Conservation (phyloP, 2,329 filamentous ascomycete genomes). For the Teratosphaeria viscida region DNA sequence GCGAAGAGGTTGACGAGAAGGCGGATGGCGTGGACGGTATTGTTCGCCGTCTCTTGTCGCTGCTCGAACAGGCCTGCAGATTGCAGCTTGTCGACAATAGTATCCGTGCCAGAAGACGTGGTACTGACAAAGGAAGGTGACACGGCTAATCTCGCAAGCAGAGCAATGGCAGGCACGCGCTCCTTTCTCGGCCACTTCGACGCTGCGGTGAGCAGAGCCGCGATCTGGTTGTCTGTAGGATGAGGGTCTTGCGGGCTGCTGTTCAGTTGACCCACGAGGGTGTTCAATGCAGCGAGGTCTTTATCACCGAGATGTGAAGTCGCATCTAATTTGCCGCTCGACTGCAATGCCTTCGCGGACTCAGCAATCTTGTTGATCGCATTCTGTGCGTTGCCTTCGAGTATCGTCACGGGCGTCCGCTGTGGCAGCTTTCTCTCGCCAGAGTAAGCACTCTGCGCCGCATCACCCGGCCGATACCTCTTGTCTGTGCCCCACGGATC, state of each 20-base stretch:
- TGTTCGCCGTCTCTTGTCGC: constrained; percentile 56
- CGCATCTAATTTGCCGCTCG: constrained; percentile 11
- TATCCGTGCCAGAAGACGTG: constrained; percentile 40
- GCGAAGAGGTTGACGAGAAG: constrained; percentile 76
- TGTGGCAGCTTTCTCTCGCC: constrained; percentile 22
- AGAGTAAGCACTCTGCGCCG: constrained; percentile 25
- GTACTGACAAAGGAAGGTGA: constrained; percentile 55
- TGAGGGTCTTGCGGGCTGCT: constrained; percentile 31
- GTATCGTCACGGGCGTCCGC: constrained; percentile 18
- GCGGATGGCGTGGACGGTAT: constrained; percentile 76
- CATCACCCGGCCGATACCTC: constrained; percentile 66
- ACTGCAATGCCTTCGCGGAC: constrained; percentile 61
- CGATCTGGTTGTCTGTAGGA: constrained; percentile 35
- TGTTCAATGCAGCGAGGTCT: constrained; percentile 54
- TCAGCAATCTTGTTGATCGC: constrained; percentile 53
- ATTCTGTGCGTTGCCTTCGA: constrained; percentile 25
- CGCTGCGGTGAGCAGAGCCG: constrained; percentile 53
- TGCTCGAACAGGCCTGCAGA: constrained; percentile 47
- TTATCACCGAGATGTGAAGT: constrained; percentile 60
- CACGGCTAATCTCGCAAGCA: constrained; percentile 72
- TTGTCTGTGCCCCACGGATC: constrained; percentile 73
- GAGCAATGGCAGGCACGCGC: constrained; percentile 73
- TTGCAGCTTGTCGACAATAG: constrained; percentile 52
- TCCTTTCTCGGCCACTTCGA: constrained; percentile 72
- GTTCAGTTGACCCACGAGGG: constrained; percentile 55